Percentiles rank a stretch among this genome's conserved stretches.
These are phyloP conservation scores for Pigoraptor vietnamica DNA, from an alignment of 78 protist genomes.

Conservation along the genomic window DNA sequence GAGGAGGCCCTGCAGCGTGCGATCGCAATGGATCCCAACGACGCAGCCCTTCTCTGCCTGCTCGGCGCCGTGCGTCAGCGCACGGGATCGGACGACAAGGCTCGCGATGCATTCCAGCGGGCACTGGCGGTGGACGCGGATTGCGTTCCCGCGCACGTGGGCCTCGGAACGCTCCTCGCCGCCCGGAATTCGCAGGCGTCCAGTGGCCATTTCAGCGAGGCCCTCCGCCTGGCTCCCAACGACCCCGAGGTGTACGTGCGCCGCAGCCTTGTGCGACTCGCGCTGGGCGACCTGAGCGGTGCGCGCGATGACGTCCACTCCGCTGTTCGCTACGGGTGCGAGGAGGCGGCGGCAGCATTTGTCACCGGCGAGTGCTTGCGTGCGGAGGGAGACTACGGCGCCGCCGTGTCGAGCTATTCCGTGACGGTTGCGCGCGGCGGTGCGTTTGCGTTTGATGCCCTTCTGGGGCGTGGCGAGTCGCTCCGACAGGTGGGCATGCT, in stretches of 20 bases:
- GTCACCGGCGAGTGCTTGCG: neutral
- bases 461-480: neutral
- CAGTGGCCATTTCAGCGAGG: neutral
- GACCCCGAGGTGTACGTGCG: neutral
- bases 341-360: neutral
- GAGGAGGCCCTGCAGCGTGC: neutral
- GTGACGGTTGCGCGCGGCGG: neutral
- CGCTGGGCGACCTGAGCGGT: neutral
- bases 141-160: neutral
- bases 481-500: neutral
- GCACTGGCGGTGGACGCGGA: no score
- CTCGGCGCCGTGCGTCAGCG: neutral
- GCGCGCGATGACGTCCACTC: neutral
- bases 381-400: neutral
- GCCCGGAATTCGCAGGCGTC: neutral
- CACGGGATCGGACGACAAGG: neutral
- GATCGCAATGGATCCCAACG: neutral
- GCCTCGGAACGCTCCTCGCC: neutral
- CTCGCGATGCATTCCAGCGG: neutral
- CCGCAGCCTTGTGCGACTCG: neutral
- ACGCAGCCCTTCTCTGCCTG: neutral
- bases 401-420: neutral
- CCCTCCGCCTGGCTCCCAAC: neutral
- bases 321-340: neutral
- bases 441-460: neutral